These are phyloP conservation scores for Coemansia sp. DNA, from an alignment of 192 early-diverging fungal genomes.

Conservation along the genomic window DNA sequence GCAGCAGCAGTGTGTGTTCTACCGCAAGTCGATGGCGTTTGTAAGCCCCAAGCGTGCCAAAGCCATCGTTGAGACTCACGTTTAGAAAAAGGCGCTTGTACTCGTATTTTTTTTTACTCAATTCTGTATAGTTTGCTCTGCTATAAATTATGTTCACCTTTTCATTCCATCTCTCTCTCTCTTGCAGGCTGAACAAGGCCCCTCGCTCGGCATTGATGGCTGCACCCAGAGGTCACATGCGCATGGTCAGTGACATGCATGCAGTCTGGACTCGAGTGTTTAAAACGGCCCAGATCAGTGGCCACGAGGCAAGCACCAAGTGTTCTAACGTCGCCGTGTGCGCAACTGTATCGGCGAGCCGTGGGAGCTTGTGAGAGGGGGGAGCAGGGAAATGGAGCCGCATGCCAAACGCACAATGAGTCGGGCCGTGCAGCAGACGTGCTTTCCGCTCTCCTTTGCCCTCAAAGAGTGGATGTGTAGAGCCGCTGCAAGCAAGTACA, in stretches of 20 bases:
- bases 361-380: background rate
- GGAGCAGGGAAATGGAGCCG: background rate
- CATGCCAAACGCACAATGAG: slow-evolving; percentile 2
- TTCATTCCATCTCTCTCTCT: background rate
- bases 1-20: slow-evolving; percentile 44
- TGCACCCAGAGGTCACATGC: slow-evolving; percentile 1
- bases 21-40: slow-evolving; percentile 37
- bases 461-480: background rate
- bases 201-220: slow-evolving; percentile 1
- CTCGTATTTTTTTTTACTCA: background rate
- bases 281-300: background rate
- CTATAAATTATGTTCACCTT: background rate
- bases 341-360: background rate
- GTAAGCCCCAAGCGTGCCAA: slow-evolving; percentile 45
- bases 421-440: background rate
- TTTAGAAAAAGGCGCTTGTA: slow-evolving; percentile 6
- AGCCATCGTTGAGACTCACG: slow-evolving; percentile 31
- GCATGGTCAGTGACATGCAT: slow-evolving; percentile 1
- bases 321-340: background rate
- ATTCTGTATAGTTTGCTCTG: background rate
- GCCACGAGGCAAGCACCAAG: background rate
- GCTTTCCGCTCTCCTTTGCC: background rate
- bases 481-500: background rate
- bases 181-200: background rate
- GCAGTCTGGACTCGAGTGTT: background rate